Evolutionary conservation across 371 early-diverging fungal species (phyloP), one percentile per base, ranked within the genome.

Genomic region (Mortierella sp.): DNA sequence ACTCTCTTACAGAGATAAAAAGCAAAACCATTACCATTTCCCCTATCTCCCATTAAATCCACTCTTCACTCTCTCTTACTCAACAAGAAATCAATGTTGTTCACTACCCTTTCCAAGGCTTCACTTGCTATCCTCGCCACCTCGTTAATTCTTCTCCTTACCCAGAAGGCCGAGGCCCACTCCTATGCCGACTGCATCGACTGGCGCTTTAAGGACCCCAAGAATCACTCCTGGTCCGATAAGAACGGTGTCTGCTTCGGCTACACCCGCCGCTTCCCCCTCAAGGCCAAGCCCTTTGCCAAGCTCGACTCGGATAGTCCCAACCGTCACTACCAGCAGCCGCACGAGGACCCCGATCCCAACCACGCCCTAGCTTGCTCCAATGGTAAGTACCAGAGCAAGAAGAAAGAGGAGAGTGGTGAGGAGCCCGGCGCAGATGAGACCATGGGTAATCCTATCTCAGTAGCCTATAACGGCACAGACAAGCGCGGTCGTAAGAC

Each of bases 121-220:
- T n/a, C n/a, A n/a, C n/a, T n/a, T n/a, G n/a, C n/a, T n/a, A n/a
- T n/a, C n/a, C n/a, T n/a, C n/a, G n/a, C n/a, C n/a, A n/a, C n/a
- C n/a, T n/a, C n/a, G n/a, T n/a, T n/a, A n/a, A n/a, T 41, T 72
- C 66, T 29, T 68, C 40, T 67, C 74, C 68, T 47, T 65, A 48
- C 74, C 9, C 74, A 58, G 29, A 45, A 66, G 74, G 61, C 68
- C 47, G 67, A 74, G 68, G 67, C 69, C 43, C 69, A 69, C 69
- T 69, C 69, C 9, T 69, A 58, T 55, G 55, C 55, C 8, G 69
- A 69, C 43, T 69, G 69, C 40, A 40, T 69, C 43, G 69, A 69
- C 40, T 69, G 69, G 69, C 55, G 58, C 58, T 69, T 69, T 58
- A 69, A 69, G 52, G 34, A 69, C 69, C 55, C 69, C 69, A 69